Base-by-base conservation (phyloP, 2,329 filamentous ascomycete genomes). In the Thermothelomyces thermophilus region DNA sequence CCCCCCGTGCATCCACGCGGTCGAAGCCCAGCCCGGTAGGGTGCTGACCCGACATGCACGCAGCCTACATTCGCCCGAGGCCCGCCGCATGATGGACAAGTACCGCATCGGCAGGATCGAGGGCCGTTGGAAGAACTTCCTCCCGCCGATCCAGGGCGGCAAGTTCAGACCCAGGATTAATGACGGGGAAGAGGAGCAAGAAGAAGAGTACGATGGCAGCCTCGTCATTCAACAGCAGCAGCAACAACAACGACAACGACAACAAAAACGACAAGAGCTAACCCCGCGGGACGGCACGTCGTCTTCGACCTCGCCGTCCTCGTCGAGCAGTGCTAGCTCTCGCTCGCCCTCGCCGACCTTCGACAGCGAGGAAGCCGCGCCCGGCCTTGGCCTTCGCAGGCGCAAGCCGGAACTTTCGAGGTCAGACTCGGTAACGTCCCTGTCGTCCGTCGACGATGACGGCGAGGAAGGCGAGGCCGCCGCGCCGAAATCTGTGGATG, bases 91-190 rank as follows among this genome's bases (percentile, higher is more conserved):
- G 60, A 96, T 96, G 88, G 69, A 80, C 52, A 80, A 79, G 56
- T 97, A 90, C 65, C 82, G 87, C 56, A 89, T 97, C 61, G 93
- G 93, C 39, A 79, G 76, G 56, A 80, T 95, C 51, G 79, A 93
- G 63, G 87, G 88, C 26, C 73, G 72, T 54, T 98, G 93, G 93
- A 72, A 73, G 54, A 96, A 96, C 67, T 95, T 96, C 64, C 62
- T 87, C 6, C 90, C 93, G 4, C 91, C 93, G 0, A 91, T 97
- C 46, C 91, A 97, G 67, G 90, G 90, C 50, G 91, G 91, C 36
- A 51, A 31, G 34, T 63, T 61, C 37, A 51, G 61, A 19, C 60
- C 64, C 14, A 56, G 56, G 41, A 64, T 70, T 22, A 52, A 56
- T 16, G 56, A 56, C 8, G 55, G 48, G 3, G 51, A 53, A 19